Evolutionary conservation across 2,329 filamentous ascomycete genomes (phyloP).

Genomic region (Chaetomium sp.): DNA sequence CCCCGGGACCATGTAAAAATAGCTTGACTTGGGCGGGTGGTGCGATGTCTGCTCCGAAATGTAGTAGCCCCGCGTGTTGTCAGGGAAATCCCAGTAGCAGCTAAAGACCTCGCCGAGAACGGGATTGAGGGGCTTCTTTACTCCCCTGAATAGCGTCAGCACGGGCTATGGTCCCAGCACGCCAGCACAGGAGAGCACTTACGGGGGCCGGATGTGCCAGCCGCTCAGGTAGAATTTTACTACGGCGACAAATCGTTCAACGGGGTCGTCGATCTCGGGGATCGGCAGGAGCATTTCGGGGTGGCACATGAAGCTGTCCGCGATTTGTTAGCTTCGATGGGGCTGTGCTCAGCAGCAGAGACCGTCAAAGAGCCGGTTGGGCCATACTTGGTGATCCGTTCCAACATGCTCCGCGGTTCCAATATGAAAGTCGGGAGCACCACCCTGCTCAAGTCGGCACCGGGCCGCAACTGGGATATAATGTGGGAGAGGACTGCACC

Average conservation of each 20-base stretch:
- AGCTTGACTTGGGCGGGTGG: constrained; percentile 97
- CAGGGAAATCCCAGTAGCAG: constrained; percentile 91
- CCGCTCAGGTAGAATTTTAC: constrained; percentile 98
- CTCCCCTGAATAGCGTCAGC: constrained; percentile 63
- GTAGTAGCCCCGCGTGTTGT: constrained; percentile 87
- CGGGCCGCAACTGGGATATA: constrained; percentile 93
- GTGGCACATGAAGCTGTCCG: constrained; percentile 92
- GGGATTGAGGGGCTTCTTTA: constrained; percentile 97
- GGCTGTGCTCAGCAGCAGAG: not conserved
- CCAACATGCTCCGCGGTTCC: constrained; percentile 95
- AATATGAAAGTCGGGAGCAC: constrained; percentile 97
- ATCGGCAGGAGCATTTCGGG: constrained; percentile 93
- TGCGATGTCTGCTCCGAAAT: constrained; percentile 97
- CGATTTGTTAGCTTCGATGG: constrained; percentile 25
- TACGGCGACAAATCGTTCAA: constrained; percentile 87
- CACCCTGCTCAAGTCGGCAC: constrained; percentile 91
- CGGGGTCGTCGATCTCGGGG: constrained; percentile 82
- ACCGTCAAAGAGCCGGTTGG: not conserved
- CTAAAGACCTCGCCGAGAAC: constrained; percentile 94
- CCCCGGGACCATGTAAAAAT: constrained; percentile 96
- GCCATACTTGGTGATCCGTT: constrained; percentile 94
- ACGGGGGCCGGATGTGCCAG: constrained; percentile 98
- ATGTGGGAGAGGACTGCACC: constrained; percentile 85
- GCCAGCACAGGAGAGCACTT: constrained; percentile 45
- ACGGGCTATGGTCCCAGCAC: not conserved